A percentile compares a stretch with the other conserved stretches of the same genome.
Conservation (phyloP, 164 flowering plant species). For the Magnolia officinalis region DNA sequence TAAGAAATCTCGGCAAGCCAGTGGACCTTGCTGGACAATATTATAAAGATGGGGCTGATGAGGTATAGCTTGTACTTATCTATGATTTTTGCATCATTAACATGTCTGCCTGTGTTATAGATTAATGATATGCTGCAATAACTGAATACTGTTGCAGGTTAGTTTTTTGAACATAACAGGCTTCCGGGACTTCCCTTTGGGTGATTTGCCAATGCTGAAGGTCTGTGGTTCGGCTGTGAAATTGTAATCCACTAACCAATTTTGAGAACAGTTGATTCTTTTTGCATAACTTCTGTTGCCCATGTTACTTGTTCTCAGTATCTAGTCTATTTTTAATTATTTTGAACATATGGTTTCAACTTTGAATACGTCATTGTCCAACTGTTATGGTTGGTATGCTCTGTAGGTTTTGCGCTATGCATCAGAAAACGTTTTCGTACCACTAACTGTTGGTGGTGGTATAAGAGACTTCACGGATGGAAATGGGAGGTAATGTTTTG, state of each 20-base stretch:
- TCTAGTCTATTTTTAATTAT: background rate
- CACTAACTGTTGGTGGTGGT: slow-evolving; percentile 97
- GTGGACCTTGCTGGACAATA: slow-evolving; percentile 93
- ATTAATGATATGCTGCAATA: slow-evolving; percentile 3
- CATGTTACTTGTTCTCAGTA: background rate
- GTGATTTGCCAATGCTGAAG: slow-evolving; percentile 98
- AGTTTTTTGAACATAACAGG: slow-evolving; percentile 93
- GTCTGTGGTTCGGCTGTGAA: slow-evolving; percentile 31
- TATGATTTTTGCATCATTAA: background rate
- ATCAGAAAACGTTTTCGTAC: slow-evolving; percentile 96
- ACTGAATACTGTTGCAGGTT: slow-evolving; percentile 48
- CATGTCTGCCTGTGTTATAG: background rate
- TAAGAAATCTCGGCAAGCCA: slow-evolving; percentile 96
- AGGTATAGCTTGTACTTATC: slow-evolving; percentile 40
- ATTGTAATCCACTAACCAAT: slow-evolving; percentile 1
- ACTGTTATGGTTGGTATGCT: slow-evolving; percentile 1
- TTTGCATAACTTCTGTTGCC: background rate
- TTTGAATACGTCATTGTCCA: background rate
- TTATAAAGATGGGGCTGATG: slow-evolving; percentile 97
- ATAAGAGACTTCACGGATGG: slow-evolving; percentile 96
- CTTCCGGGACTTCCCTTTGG: slow-evolving; percentile 92
- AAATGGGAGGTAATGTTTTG: slow-evolving; percentile 67
- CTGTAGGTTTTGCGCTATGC: slow-evolving; percentile 67
- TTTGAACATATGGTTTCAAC: slow-evolving; percentile 1
- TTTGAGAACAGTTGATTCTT: background rate